Percentiles rank a stretch among this genome's conserved stretches.
These are phyloP conservation scores for Calendula officinalis DNA, from an alignment of 129 eudicot genomes.

Conservation along the genomic window DNA sequence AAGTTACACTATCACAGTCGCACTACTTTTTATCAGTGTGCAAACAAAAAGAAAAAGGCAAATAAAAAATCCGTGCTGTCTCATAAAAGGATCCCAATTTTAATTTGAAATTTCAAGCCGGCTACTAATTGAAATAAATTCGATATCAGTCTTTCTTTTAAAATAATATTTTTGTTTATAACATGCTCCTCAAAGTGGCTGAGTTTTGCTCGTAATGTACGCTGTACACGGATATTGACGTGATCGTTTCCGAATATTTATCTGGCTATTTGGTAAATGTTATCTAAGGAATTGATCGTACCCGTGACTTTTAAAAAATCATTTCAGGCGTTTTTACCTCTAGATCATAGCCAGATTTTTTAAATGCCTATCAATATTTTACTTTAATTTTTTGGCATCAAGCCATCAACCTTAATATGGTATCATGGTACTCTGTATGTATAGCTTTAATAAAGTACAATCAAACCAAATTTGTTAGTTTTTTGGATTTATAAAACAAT, in stretches of 20 bases:
- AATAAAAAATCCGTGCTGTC: constrained; percentile 9
- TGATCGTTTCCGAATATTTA: too few relatives aligned
- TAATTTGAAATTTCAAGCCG: constrained; percentile 31
- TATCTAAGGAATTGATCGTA: too few relatives aligned
- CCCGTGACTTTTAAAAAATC: too few relatives aligned
- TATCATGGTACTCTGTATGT: background rate
- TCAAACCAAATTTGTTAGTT: background rate
- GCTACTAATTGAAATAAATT: constrained; percentile 23
- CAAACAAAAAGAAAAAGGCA: constrained; percentile 23
- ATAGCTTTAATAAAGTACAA: background rate
- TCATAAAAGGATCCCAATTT: constrained; percentile 17
- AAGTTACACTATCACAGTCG: constrained; percentile 3
- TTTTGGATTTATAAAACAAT: background rate
- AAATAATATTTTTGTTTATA: too few relatives aligned
- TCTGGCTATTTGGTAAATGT: too few relatives aligned
- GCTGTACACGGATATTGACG: too few relatives aligned
- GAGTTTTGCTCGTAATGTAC: too few relatives aligned
- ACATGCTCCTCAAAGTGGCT: too few relatives aligned
- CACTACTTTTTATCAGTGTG: constrained; percentile 17
- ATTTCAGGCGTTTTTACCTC: too few relatives aligned
- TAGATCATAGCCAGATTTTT: too few relatives aligned
- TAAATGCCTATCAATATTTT: too few relatives aligned
- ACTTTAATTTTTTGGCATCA: constrained; percentile 6
- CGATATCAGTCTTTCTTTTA: constrained; percentile 6
- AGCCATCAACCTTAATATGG: background rate